phyloP scores from a whole-genome alignment of 179 eudicot species.

The Spergularia azorica region DNA sequence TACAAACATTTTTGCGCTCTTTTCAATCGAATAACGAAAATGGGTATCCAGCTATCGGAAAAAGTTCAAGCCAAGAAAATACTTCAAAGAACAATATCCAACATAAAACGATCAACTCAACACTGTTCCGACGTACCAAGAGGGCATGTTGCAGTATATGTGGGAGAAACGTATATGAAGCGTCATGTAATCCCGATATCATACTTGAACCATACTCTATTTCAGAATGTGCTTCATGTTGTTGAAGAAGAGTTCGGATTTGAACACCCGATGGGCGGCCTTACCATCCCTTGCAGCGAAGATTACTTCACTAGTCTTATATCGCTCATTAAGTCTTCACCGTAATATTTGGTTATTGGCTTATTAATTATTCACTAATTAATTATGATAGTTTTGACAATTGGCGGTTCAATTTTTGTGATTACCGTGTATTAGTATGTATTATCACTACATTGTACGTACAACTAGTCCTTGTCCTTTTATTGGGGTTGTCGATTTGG shows the following conservation, averaged over 20 bases:
- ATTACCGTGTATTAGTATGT: neutral
- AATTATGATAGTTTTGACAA: neutral
- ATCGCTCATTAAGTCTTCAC: constrained; percentile 29
- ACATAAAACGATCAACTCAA: constrained; percentile 17
- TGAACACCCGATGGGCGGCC: constrained; percentile 51
- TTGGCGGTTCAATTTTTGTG: neutral
- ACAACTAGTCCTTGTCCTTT: neutral
- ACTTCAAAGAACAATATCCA: constrained; percentile 32
- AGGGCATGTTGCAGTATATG: constrained; percentile 40
- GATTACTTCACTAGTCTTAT: constrained; percentile 38
- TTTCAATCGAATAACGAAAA: neutral
- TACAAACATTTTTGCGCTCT: neutral
- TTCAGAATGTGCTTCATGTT: constrained; percentile 45
- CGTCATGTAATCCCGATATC: constrained; percentile 53
- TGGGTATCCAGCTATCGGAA: constrained; percentile 33
- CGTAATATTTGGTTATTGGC: neutral
- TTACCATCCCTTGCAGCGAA: constrained; percentile 58
- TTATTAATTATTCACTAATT: neutral
- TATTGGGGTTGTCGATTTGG: neutral
- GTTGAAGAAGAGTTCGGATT: constrained; percentile 59
- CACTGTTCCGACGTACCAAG: constrained; percentile 31
- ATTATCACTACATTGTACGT: constrained; percentile 1
- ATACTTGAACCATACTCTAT: constrained; percentile 48
- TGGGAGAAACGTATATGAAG: constrained; percentile 45
- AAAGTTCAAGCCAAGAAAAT: constrained; percentile 36